Evolutionary conservation across 139 green algal genomes (phyloP), one percentile per base, ranked within the genome.

Genomic region (Tetratostichococcus sp.): DNA sequence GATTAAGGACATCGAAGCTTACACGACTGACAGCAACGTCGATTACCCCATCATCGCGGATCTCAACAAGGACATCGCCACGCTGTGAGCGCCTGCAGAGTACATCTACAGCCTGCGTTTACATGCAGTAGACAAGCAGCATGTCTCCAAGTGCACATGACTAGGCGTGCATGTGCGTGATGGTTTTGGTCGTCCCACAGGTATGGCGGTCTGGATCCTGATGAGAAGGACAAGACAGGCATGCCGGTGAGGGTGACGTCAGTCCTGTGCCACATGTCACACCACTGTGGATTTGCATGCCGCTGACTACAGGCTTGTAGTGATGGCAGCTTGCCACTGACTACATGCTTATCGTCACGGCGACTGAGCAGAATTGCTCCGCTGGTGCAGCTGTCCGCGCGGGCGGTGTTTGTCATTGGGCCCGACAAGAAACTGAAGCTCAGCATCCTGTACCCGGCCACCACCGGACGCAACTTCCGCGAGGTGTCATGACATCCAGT

Each of bases 1-100:
- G 89, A 87, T 93, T 43, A 76, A 83, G 69, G 89, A 94, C 75
- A 94, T 94, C 35, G 88, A 93, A 70, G 75, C 81, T 21, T 86
- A 72, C 75, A 73, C 16, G 32, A 73, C 59, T 57, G 81, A 43
- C 50, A 78, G 65, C 42, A 79, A 70, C 25, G 78, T 93, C 0
- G 69, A 82, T 5, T 94, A 87, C 77, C 89, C 89, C 22, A 94
- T 94, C 79, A 85, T 94, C n/a, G 77, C 83, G 2, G 89, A 94
- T 72, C 83, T 81, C 0, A 78, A 84, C 25, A 57, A 88, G 21
- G 71, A 85, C 3, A 81, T 94, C 21, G 89, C 88, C 50, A 81
- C 75, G 25, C 32, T 77, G 76, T 86, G 66, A 75, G 80, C 25
- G n/a, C n/a, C n/a, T n/a, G n/a, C n/a, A n/a, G n/a, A n/a, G n/a